Conservation (phyloP, 2,329 filamentous ascomycete species). For the Fusarium penzigii region DNA sequence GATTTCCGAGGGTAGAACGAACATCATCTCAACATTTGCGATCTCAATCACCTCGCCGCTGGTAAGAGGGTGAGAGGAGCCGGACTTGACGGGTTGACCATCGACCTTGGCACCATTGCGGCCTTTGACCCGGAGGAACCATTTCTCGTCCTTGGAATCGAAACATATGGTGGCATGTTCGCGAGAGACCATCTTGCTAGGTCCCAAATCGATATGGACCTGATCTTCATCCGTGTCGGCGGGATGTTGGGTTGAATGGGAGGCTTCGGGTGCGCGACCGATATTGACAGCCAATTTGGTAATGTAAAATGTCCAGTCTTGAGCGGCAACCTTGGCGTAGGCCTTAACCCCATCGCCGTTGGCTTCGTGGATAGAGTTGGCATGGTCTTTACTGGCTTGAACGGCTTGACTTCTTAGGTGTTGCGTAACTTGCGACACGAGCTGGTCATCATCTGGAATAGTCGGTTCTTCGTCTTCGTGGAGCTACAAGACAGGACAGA, state of each 20-base stretch:
- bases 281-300: conserved; percentile 75
- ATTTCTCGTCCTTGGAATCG: conserved; percentile 66
- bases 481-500: conserved; percentile 28
- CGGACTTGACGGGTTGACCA: conserved; percentile 68
- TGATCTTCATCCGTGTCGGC: conserved; percentile 49
- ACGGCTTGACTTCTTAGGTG: conserved; percentile 51
- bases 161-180: conserved; percentile 76
- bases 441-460: conserved; percentile 54
- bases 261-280: conserved; percentile 64
- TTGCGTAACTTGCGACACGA: conserved; percentile 58
- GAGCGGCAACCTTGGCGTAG: conserved; percentile 79
- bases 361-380: conserved; percentile 64
- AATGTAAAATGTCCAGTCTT: conserved; percentile 84
- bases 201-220: conserved; percentile 86
- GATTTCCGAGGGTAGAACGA: conserved; percentile 81
- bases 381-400: conserved; percentile 62
- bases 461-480: conserved; percentile 40
- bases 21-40: conserved; percentile 96
- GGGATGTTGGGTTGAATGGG: conserved; percentile 38
- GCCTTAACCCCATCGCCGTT: conserved; percentile 66
- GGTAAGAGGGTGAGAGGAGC: conserved; percentile 64
- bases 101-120: conserved; percentile 90
- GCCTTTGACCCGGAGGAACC: conserved; percentile 85
- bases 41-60: conserved; percentile 93
- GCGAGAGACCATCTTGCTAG: conserved; percentile 78